Evolutionary conservation across 148 eudicot genomes (phyloP).

Genomic region (Chenopodium album): DNA sequence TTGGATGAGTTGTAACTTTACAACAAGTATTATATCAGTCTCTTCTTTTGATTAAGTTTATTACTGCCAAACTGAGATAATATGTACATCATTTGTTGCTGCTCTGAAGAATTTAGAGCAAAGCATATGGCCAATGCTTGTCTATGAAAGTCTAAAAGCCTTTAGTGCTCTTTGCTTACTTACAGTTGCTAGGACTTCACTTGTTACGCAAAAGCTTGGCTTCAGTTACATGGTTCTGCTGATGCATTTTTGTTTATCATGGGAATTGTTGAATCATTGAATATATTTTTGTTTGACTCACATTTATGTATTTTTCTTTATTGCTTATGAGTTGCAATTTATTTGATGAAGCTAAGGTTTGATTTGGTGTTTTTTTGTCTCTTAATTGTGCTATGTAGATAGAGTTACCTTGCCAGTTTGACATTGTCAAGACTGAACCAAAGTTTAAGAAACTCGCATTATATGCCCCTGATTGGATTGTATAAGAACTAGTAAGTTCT

Average conservation of each 20-base stretch:
- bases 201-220: slow-evolving; percentile 94
- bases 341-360: too few relatives aligned
- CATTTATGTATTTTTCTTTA: neutral
- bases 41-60: neutral
- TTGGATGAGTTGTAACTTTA: neutral
- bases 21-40: neutral
- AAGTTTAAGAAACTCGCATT: too few relatives aligned
- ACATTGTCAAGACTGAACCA: too few relatives aligned
- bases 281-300: neutral
- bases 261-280: neutral
- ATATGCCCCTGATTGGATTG: too few relatives aligned
- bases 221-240: slow-evolving; percentile 91
- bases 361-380: too few relatives aligned
- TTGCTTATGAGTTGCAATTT: neutral
- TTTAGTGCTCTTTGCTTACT: slow-evolving; percentile 95
- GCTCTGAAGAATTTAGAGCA: slow-evolving; percentile 65
- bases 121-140: slow-evolving; percentile 87
- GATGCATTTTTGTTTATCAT: slow-evolving; percentile 2
- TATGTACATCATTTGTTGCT: slow-evolving; percentile 12
- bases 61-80: neutral
- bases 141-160: slow-evolving; percentile 86
- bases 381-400: too few relatives aligned
- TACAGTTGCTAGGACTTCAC: slow-evolving; percentile 95
- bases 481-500: too few relatives aligned
- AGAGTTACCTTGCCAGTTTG: too few relatives aligned